A percentile compares a stretch with the other conserved stretches of the same genome.
These are phyloP conservation scores for Fusarium foetens DNA, from an alignment of 2,329 filamentous ascomycete species.

Conservation along the genomic window DNA sequence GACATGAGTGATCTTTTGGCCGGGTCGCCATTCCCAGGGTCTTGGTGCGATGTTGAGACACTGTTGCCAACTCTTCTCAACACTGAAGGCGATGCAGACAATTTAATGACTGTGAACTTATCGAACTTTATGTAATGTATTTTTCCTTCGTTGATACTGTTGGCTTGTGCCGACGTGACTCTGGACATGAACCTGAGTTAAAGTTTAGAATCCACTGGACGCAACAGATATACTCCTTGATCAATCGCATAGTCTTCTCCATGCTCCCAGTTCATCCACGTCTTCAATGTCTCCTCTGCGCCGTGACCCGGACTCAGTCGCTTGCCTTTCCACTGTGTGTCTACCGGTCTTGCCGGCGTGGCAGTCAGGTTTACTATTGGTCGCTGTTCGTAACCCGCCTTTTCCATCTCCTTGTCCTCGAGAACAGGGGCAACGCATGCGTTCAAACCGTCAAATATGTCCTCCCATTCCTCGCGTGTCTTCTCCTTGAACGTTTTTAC, in stretches of 20 bases:
- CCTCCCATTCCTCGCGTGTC: neutral
- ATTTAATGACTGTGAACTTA: neutral
- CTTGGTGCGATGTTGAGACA: neutral
- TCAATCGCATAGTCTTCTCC: neutral
- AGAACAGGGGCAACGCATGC: neutral
- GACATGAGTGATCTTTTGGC: neutral
- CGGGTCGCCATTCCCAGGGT: neutral
- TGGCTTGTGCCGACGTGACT: no score
- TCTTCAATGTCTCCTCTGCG: neutral
- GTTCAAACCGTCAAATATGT: neutral
- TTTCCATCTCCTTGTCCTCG: neutral
- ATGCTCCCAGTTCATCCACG: neutral
- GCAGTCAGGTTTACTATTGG: neutral
- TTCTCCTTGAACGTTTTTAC: neutral
- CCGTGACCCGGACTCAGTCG: neutral
- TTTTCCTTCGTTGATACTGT: no score
- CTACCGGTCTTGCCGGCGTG: neutral
- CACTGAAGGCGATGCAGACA: neutral
- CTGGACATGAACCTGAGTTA: no score
- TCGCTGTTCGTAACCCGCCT: neutral
- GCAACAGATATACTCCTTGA: neutral
- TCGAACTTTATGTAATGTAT: neutral
- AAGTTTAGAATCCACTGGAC: no score
- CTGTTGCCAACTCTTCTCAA: neutral
- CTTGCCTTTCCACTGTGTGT: neutral